A percentile compares a stretch with the other conserved stretches of the same genome.
phyloP scores from a whole-genome alignment of 257 asterid genomes.

The Solanum ossicruentum region DNA sequence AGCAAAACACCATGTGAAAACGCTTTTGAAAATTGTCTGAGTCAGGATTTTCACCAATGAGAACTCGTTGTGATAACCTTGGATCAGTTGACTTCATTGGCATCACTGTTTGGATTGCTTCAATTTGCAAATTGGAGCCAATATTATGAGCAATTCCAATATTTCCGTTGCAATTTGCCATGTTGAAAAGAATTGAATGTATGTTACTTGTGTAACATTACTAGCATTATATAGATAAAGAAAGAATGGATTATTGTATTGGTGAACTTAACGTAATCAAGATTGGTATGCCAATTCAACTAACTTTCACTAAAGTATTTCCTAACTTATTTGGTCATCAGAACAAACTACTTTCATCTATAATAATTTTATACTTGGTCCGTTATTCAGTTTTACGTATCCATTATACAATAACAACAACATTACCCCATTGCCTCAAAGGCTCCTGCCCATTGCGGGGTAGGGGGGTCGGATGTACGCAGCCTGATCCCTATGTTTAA shows the following conservation, averaged over 20 bases:
- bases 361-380: background rate
- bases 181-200: background rate
- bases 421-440: too few species aligned
- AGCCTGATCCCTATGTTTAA: too few species aligned
- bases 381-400: background rate
- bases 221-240: background rate
- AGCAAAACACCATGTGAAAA: constrained; percentile 31
- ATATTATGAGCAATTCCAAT: background rate
- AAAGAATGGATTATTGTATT: background rate
- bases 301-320: background rate
- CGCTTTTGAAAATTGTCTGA: constrained; percentile 16
- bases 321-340: background rate
- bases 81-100: constrained; percentile 52
- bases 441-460: too few species aligned
- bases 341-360: background rate
- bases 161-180: background rate
- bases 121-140: constrained; percentile 16
- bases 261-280: background rate
- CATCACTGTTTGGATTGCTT: constrained; percentile 39
- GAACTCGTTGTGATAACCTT: constrained; percentile 7
- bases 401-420: too few species aligned
- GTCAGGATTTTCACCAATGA: background rate
- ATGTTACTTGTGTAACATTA: background rate
- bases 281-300: background rate
- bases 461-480: too few species aligned